These are phyloP conservation scores for Neofusicoccum laricinum DNA, from an alignment of 2,329 filamentous ascomycete genomes.

Conservation along the genomic window DNA sequence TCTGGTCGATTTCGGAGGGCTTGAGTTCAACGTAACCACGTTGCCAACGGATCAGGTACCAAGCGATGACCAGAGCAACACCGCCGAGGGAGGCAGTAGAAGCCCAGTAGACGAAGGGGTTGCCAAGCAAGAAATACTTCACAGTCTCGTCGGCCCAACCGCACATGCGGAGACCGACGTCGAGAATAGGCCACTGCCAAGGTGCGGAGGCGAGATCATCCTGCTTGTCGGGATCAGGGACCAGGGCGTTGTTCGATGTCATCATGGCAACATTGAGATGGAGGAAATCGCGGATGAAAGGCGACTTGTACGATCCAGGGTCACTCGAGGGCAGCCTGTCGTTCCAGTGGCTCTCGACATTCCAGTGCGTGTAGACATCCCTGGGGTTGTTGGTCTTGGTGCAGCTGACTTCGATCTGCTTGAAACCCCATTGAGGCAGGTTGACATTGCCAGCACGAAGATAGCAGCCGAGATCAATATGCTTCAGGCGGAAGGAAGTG, in stretches of 20 bases:
- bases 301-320: slow-evolving; percentile 89
- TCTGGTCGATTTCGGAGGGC: slow-evolving; percentile 79
- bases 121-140: slow-evolving; percentile 98
- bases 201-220: slow-evolving; percentile 94
- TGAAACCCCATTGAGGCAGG: slow-evolving; percentile 98
- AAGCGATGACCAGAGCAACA: slow-evolving; percentile 69
- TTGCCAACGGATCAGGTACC: slow-evolving; percentile 94
- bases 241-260: slow-evolving; percentile 98
- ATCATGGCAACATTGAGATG: slow-evolving; percentile 99
- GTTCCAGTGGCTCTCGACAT: slow-evolving; percentile 92
- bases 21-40: slow-evolving; percentile 85
- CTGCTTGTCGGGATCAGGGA: slow-evolving; percentile 97
- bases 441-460: slow-evolving; percentile 93
- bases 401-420: slow-evolving; percentile 97
- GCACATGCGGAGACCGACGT: slow-evolving; percentile 97
- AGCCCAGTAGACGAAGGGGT: slow-evolving; percentile 94
- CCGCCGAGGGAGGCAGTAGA: slow-evolving; percentile 75
- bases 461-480: slow-evolving; percentile 83
- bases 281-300: slow-evolving; percentile 96
- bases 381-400: slow-evolving; percentile 87
- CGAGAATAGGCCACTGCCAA: slow-evolving; percentile 97
- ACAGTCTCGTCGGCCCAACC: slow-evolving; percentile 88
- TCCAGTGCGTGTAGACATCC: slow-evolving; percentile 98
- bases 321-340: slow-evolving; percentile 87
- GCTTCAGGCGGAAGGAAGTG: slow-evolving; percentile 84